Evolutionary conservation across 73 alveolate genomes (phyloP).

Genomic region (Diophrys sp.): DNA sequence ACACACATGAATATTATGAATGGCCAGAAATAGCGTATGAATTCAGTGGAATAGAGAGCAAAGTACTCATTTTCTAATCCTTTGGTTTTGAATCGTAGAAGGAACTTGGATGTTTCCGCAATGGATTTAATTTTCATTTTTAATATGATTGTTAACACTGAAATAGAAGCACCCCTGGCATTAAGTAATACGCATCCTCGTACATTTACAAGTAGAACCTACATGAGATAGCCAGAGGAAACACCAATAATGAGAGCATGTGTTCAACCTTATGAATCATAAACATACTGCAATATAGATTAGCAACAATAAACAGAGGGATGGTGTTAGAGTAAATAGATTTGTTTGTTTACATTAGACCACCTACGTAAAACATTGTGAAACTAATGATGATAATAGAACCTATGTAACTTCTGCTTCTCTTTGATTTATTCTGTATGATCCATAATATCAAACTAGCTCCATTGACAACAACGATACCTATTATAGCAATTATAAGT

Average conservation of each 20-base stretch:
- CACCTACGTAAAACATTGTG: neutral
- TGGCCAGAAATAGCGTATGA: neutral
- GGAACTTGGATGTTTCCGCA: neutral
- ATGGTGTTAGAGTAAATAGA: neutral
- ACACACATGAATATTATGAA: neutral
- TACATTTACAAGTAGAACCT: neutral
- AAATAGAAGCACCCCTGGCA: neutral
- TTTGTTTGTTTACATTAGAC: neutral
- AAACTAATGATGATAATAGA: neutral
- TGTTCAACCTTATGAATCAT: neutral
- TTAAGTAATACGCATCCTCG: neutral
- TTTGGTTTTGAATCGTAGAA: neutral
- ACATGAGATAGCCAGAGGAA: neutral
- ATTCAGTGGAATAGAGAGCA: neutral
- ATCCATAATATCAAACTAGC: neutral
- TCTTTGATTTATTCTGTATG: too few relatives aligned
- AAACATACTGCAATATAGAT: neutral
- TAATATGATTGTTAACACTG: too few relatives aligned
- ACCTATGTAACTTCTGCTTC: neutral
- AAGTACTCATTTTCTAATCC: neutral
- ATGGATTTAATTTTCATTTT: neutral
- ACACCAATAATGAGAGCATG: neutral
- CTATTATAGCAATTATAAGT: neutral
- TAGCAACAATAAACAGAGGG: neutral
- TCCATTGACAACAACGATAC: neutral